These are phyloP conservation scores for Epichloe typhina DNA, from an alignment of 2,329 filamentous ascomycete genomes.

Conservation along the genomic window DNA sequence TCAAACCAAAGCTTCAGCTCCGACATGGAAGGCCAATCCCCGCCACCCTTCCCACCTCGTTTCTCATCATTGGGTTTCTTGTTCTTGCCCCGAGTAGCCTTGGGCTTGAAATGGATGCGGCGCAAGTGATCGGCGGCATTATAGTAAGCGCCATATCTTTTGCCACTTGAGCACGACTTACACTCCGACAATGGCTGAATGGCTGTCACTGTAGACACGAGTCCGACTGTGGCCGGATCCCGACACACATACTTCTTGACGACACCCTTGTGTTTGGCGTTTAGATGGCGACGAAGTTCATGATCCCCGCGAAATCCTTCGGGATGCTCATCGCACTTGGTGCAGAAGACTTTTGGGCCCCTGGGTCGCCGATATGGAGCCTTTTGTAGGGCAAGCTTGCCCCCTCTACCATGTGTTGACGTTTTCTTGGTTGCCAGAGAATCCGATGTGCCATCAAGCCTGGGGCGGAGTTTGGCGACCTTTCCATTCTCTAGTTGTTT, in stretches of 20 bases:
- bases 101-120: slow-evolving; percentile 72
- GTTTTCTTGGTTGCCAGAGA: slow-evolving; percentile 7
- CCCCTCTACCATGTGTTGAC: slow-evolving; percentile 21
- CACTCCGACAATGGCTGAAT: slow-evolving; percentile 61
- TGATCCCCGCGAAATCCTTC: slow-evolving; percentile 79
- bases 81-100: slow-evolving; percentile 32
- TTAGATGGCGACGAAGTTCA: slow-evolving; percentile 58
- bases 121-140: slow-evolving; percentile 87
- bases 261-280: slow-evolving; percentile 46
- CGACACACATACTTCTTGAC: slow-evolving; percentile 47
- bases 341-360: slow-evolving; percentile 59
- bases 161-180: slow-evolving; percentile 65
- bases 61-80: slow-evolving; percentile 30
- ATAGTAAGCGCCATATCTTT: slow-evolving; percentile 84
- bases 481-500: slow-evolving; percentile 31
- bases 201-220: slow-evolving; percentile 32
- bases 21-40: slow-evolving; percentile 41
- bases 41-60: slow-evolving; percentile 40
- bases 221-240: slow-evolving; percentile 32
- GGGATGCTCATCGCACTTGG: slow-evolving; percentile 55
- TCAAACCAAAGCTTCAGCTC: slow-evolving; percentile 48
- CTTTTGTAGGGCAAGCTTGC: slow-evolving; percentile 31
- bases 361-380: slow-evolving; percentile 45
- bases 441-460: slow-evolving; percentile 18
- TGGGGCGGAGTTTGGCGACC: slow-evolving; percentile 30